Evolutionary conservation across 345 rosid species (phyloP), one percentile per base, ranked within the genome.

Genomic region (Sisymbrium irio): DNA sequence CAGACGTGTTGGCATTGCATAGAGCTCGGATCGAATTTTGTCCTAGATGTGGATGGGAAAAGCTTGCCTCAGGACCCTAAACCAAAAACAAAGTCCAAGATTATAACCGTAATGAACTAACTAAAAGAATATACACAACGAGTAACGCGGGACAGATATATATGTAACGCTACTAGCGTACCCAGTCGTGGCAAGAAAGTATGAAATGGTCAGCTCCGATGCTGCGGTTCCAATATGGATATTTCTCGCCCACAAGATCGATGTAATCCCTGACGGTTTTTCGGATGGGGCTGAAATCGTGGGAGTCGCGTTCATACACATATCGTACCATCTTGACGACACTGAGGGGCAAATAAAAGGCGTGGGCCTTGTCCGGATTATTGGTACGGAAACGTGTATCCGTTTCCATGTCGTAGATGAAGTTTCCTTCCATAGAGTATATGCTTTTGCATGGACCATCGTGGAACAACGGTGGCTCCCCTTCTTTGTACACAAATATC

Each of bases 181-280:
- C 97, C 98, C 98, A 93, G 13, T 93, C 97, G 27, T 90, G 97
- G 84, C 98, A 93, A 41, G 98, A 85, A 44, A 93, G 86, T 80
- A 89, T 89, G 84, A 93, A 86, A 74, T 93, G 98, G 65, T 91
- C 98, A 0, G 92, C 86, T 0, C 97, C 98, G 0, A 83, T 82
- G 81, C 98, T 93, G 3, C 89, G 86, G 70, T 90, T 93, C 97
- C 97, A 93, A 50, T 72, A 89, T 0, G 90, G 89, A 32, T 89
- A 89, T 66, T 70, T 87, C 35, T 74, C 28, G 4, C 91, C 71
- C 25, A 93, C 67, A 35, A 85, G 87, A 71, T 81, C 55, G 45
- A 89, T 69, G 75, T 93, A 93, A 64, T 93, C 98, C 13, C 54
- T 19, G 0, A 90, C 93, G 0, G 95, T 90, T 46, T 79, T 88